Conservation (phyloP, 495 filamentous ascomycete species). For the Copromyces sp. region DNA sequence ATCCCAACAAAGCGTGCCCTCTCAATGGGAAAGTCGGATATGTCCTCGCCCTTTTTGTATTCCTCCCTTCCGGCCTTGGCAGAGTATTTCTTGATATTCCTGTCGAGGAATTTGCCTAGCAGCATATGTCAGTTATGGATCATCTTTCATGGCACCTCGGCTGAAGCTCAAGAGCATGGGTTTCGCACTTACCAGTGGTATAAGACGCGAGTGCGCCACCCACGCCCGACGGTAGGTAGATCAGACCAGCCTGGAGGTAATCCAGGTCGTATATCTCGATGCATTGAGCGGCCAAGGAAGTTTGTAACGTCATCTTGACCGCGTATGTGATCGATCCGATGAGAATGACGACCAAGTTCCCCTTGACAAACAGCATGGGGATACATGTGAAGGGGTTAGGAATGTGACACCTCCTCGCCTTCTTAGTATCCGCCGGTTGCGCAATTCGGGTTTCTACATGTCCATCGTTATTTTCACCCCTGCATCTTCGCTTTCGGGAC, state of each 20-base stretch:
- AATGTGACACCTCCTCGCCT: background rate
- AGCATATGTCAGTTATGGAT: background rate
- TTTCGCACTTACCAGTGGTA: background rate
- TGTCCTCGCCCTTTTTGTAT: background rate
- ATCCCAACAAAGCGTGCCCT: background rate
- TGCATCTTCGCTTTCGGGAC: background rate
- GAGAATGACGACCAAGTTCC: background rate
- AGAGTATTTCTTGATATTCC: background rate
- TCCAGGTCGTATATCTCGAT: background rate
- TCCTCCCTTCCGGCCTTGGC: background rate
- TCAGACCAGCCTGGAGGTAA: background rate
- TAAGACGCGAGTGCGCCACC: background rate
- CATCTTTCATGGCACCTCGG: background rate
- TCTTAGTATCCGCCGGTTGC: background rate
- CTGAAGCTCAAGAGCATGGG: background rate
- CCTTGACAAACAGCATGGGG: background rate
- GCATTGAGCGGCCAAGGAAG: background rate
- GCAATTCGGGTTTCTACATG: background rate
- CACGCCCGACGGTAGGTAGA: background rate
- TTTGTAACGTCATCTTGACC: conserved; percentile 5
- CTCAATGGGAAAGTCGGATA: background rate
- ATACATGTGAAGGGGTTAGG: background rate
- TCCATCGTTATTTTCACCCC: background rate
- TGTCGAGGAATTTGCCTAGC: background rate
- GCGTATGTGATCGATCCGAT: conserved; percentile 9